Evolutionary conservation across 106 monocot genomes (phyloP).

Genomic region (Narthecium ossifragum): DNA sequence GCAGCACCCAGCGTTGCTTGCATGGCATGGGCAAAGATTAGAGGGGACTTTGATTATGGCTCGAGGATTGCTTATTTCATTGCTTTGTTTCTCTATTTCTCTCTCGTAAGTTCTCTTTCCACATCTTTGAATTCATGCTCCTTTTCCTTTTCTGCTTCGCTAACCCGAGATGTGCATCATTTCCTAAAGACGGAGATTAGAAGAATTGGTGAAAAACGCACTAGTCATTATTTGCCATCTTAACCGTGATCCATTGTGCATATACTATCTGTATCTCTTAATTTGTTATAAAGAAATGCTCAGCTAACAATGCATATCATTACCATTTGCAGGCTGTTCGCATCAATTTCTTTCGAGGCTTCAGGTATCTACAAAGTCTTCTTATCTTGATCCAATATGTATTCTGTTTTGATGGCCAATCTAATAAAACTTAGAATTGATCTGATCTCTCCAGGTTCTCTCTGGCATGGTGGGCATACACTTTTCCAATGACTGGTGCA

Average conservation of each 20-base stretch:
- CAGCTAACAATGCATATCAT: neutral
- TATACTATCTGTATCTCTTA: too few species aligned
- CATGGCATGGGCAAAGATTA: constrained; percentile 66
- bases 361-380: constrained; percentile 20
- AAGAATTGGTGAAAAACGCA: too few species aligned
- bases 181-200: too few species aligned
- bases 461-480: constrained; percentile 86
- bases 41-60: constrained; percentile 37
- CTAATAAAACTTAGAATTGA: neutral
- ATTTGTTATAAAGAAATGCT: too few species aligned
- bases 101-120: constrained; percentile 41
- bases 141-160: neutral
- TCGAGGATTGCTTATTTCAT: constrained; percentile 53
- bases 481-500: constrained; percentile 65
- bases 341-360: constrained; percentile 47
- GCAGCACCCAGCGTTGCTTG: constrained; percentile 67
- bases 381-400: too few species aligned
- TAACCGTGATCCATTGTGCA: too few species aligned
- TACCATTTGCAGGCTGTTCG: constrained; percentile 34
- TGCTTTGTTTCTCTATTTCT: constrained; percentile 50
- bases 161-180: too few species aligned
- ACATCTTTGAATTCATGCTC: too few species aligned
- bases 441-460: constrained; percentile 37
- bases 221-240: too few species aligned
- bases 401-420: neutral